These are phyloP conservation scores for Carex arenaria DNA, from an alignment of 202 grass and related monocot species.

Conservation along the genomic window DNA sequence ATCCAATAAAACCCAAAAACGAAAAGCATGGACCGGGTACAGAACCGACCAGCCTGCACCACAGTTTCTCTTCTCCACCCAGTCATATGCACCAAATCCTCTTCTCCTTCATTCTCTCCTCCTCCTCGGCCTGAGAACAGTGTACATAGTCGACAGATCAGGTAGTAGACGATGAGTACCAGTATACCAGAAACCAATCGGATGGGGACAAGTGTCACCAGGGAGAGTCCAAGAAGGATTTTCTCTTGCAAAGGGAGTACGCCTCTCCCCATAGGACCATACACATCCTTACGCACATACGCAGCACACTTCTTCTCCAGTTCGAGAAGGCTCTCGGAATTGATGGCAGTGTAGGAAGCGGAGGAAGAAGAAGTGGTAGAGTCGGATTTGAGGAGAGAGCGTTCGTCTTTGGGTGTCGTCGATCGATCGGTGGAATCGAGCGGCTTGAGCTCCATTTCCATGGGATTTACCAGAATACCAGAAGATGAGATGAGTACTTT, in stretches of 20 bases:
- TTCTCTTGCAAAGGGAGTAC: slow-evolving; percentile 32
- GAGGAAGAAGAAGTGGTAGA: slow-evolving; percentile 30
- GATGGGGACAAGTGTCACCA: slow-evolving; percentile 48
- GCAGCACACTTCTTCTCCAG: slow-evolving; percentile 70
- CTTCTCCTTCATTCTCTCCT: slow-evolving; percentile 30
- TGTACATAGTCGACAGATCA: slow-evolving; percentile 76
- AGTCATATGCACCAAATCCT: slow-evolving; percentile 46
- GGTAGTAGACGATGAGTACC: slow-evolving; percentile 54
- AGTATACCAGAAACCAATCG: slow-evolving; percentile 42
- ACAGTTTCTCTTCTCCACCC: slow-evolving; percentile 50
- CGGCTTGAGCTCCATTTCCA: background rate
- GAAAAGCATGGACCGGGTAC: slow-evolving; percentile 66
- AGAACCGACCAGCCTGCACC: slow-evolving; percentile 43
- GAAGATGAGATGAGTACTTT: too few species aligned
- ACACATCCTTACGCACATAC: slow-evolving; percentile 56
- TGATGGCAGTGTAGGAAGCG: background rate
- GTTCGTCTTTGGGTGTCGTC: slow-evolving; percentile 5
- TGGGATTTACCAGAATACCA: too few species aligned
- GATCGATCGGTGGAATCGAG: background rate
- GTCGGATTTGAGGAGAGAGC: slow-evolving; percentile 24
- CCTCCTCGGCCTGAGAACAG: slow-evolving; percentile 32
- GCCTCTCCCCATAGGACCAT: slow-evolving; percentile 68
- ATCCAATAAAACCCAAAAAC: slow-evolving; percentile 95
- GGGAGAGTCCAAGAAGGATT: slow-evolving; percentile 29
- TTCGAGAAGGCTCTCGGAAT: slow-evolving; percentile 35